A percentile compares a stretch with the other conserved stretches of the same genome.
Conservation (phyloP, 1,284 basidiomycete genomes). For the Coniferiporia sulphurascens region DNA sequence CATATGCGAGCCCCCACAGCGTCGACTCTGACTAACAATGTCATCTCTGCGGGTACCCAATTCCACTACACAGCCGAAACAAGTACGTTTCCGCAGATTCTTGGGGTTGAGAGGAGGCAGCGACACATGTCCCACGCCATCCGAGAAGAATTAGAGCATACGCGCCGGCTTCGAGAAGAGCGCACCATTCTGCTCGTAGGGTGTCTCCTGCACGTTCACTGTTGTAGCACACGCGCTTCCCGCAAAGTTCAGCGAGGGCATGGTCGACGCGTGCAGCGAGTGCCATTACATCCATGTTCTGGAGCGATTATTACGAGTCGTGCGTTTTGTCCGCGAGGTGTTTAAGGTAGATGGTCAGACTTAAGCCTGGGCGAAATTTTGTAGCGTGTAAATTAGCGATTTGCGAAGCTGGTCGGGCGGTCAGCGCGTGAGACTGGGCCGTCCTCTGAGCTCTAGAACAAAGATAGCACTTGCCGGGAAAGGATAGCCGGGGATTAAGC, state of each 20-base stretch:
- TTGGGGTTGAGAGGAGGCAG: constrained; percentile 7
- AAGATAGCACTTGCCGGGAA: background rate
- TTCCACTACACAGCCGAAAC: too few relatives aligned
- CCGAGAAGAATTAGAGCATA: too few relatives aligned
- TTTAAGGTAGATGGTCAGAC: background rate
- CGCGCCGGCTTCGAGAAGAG: too few relatives aligned
- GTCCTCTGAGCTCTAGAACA: background rate
- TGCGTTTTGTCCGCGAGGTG: background rate
- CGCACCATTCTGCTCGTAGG: too few relatives aligned
- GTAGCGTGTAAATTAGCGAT: constrained; percentile 2
- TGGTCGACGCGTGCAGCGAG: constrained; percentile 2
- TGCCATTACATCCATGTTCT: constrained; percentile 3
- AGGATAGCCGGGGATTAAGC: too few relatives aligned
- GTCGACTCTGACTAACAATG: too few relatives aligned
- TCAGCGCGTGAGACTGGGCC: background rate
- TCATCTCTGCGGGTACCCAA: too few relatives aligned
- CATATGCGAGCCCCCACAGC: too few relatives aligned
- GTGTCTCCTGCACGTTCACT: too few relatives aligned
- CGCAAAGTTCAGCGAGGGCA: constrained; percentile 5
- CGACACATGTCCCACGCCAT: too few relatives aligned
- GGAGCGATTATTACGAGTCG: background rate
- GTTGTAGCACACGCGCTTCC: constrained; percentile 9
- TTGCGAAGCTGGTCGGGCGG: constrained; percentile 6
- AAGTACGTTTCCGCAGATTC: background rate
- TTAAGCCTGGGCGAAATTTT: background rate